These are phyloP conservation scores for Pythium phragmiticola DNA, from an alignment of 352 stramenopile genomes.

Conservation along the genomic window DNA sequence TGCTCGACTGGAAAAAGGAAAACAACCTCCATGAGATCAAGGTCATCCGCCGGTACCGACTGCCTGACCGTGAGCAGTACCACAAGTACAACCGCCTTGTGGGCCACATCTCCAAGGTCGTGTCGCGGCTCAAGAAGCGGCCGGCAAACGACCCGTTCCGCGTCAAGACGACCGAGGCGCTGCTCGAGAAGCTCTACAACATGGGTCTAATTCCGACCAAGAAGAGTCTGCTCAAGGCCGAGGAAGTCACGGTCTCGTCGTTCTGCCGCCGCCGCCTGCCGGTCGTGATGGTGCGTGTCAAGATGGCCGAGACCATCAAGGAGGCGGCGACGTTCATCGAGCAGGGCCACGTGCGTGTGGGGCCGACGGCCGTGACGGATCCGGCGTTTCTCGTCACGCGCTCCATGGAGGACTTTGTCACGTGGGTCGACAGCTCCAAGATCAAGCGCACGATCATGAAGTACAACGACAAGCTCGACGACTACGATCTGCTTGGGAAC, in stretches of 20 bases:
- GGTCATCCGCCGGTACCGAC: conserved; percentile 96
- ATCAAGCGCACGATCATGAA: conserved; percentile 97
- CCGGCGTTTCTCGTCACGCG: conserved; percentile 97
- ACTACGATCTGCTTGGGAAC: conserved; percentile 98
- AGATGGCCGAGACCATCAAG: conserved; percentile 99
- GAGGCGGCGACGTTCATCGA: conserved; percentile 98
- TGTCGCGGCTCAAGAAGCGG: conserved; percentile 95
- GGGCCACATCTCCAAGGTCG: conserved; percentile 93
- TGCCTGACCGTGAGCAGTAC: conserved; percentile 99
- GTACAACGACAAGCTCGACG: conserved; percentile 99
- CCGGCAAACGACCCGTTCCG: conserved; percentile 94
- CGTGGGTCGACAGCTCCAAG: conserved; percentile 98
- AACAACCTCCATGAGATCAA: conserved; percentile 98
- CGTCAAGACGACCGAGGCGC: conserved; percentile 95
- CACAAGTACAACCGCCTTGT: conserved; percentile 98
- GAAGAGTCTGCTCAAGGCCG: conserved; percentile 96
- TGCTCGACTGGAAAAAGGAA: conserved; percentile 99
- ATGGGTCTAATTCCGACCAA: conserved; percentile 97
- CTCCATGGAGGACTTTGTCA: conserved; percentile 99
- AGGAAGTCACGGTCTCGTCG: conserved; percentile 95
- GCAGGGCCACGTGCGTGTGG: conserved; percentile 96
- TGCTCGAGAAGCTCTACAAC: conserved; percentile 98
- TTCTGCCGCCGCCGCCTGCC: conserved; percentile 96
- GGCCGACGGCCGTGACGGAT: conserved; percentile 92
- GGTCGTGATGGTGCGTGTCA: conserved; percentile 98